Conservation (phyloP, 192 early-diverging fungal species). For the Umbelopsis sp. region DNA sequence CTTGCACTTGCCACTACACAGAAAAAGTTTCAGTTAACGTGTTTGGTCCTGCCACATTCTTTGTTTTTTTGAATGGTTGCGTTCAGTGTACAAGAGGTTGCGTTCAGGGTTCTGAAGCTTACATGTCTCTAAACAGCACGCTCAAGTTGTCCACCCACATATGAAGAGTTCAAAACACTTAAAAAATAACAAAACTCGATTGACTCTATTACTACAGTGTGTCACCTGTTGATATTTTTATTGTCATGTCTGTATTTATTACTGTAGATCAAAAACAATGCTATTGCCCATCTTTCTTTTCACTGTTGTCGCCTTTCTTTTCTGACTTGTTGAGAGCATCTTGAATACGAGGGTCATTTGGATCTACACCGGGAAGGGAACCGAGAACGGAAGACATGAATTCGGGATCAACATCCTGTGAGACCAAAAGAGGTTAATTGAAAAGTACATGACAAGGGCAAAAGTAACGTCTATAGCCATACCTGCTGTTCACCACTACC, state of each 20-base stretch:
- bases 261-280: conserved; percentile 17
- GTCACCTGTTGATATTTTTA: too few relatives aligned
- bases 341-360: conserved; percentile 81
- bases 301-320: conserved; percentile 42
- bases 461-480: conserved; percentile 6
- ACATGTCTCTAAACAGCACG: too few relatives aligned
- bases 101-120: too few relatives aligned
- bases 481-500: conserved; percentile 32
- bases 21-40: too few relatives aligned
- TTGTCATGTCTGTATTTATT: conserved; percentile 14
- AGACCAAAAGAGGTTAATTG: neutral
- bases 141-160: too few relatives aligned
- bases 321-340: conserved; percentile 60
- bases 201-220: too few relatives aligned
- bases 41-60: too few relatives aligned
- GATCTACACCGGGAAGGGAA: conserved; percentile 85
- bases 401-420: conserved; percentile 45
- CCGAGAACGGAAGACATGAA: conserved; percentile 77
- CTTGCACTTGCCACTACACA: too few relatives aligned
- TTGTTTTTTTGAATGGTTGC: too few relatives aligned
- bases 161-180: too few relatives aligned
- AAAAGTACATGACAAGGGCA: neutral
- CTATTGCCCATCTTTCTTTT: conserved; percentile 28
- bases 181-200: too few relatives aligned
- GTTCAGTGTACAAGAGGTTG: too few relatives aligned